Base-by-base conservation (phyloP, 176 grass and related monocot species). In the Rhynchospora pubera region DNA sequence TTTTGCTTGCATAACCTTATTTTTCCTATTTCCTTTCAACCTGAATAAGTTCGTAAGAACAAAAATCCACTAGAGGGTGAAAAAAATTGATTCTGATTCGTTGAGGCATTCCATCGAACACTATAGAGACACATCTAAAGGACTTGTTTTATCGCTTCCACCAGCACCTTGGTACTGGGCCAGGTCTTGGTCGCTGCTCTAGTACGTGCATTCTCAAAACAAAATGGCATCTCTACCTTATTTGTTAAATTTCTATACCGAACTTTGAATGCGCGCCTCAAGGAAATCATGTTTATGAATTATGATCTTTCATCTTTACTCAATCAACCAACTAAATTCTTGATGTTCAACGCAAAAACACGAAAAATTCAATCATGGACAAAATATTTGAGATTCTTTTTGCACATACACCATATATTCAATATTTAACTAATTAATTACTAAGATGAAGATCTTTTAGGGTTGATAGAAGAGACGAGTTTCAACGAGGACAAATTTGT, bases 91-190 rank as follows among this genome's bases (percentile, higher is more conserved):
- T 11, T 50, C 9, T 5, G 23, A 32, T 61, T 80, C 77, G 15
- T 50, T 30, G 56, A 60, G 60, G 79, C 59, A 66, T 47, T 83
- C 53, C 62, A 47, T 83, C 60, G 80, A 82, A 30, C 83, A 65
- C 7, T 69, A 88, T 88, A 82, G 82, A 88, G 3, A 65, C 75
- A 39, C 87, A 85, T 9, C 87, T 88, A 24, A 85, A 88, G 18
- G 82, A 80, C 7, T 56, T 88, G 28, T 88, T 85, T 44, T 30
- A 21, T 7, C 83, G 82, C 18, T 84, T 75, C 83, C 87, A 88
- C 12, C 68, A 81, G 65, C 75, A 88, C 15, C 85, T 88, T 28
- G 83, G 87, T 65, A 50, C 26, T 3, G 82, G 82, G 3, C 77
- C 83, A 47, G 87, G 87, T 67, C 64, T 88, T 6, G 83, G 87